Base-by-base conservation (phyloP, 2,329 filamentous ascomycete genomes). In the Fusarium mundagurra region DNA sequence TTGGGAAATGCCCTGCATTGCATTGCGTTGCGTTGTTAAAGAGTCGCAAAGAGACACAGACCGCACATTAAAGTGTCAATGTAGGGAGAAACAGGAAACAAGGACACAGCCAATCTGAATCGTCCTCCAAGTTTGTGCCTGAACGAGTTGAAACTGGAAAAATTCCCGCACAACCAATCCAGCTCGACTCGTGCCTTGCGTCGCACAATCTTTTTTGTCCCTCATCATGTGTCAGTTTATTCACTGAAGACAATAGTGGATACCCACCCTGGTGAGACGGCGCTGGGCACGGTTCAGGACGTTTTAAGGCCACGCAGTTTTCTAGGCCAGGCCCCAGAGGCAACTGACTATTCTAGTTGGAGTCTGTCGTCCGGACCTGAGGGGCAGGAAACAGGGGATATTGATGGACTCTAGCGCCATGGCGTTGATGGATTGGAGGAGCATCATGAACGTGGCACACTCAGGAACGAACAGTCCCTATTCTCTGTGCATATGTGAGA, bases 361-460 rank as follows among this genome's bases (percentile, higher is more conserved):
- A 59, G 55, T 59, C 55, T 31, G 55, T 59, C 41, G 41, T 34
- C 55, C 55, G 55, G 55, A 18, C 41, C 41, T 59, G 41, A 39
- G 33, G 54, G 45, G 61, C 61, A 61, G 71, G 57, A 54, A 45
- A 60, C 61, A 62, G 45, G 73, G 69, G 59, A n/a, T 48, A 47
- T 55, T 61, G 50, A 67, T 62, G 65, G 69, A 48, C 69, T 77
- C 59, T 72, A 73, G 71, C 61, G 67, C 66, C 71, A 68, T 72
- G 74, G 71, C 73, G 67, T 67, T 64, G 51, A 76, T 76, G 74
- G 54, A 61, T 50, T 62, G 54, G 67, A 51, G 57, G 54, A 68
- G 45, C 67, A 45, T 61, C 58, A 57, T 47, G 66, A 77, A 78
- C 76, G 75, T 77, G 75, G 75, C 75, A 77, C 71, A 67, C 65